Conservation (phyloP, 257 asterid species). For the Plantago ovata region DNA sequence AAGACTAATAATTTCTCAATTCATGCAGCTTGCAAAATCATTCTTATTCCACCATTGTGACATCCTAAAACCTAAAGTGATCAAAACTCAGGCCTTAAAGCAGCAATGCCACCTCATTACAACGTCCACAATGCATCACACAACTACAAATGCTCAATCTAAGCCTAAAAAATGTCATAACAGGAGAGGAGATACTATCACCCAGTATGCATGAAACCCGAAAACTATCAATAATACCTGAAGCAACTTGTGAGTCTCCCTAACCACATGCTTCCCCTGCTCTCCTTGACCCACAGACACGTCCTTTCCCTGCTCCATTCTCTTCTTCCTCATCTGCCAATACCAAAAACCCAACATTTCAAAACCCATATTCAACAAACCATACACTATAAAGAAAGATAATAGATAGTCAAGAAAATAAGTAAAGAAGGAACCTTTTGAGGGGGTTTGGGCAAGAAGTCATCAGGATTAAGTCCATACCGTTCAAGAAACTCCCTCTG, state of each 20-base stretch:
- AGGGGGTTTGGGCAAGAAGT: conserved; percentile 53
- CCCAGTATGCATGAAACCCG: not conserved
- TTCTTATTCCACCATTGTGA: too few relatives aligned
- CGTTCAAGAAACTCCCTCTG: conserved; percentile 66
- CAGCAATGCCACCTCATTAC: too few relatives aligned
- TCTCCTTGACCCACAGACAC: conserved; percentile 33
- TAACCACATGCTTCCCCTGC: conserved; percentile 37
- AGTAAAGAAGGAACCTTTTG: conserved; percentile 45
- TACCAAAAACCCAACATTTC: not conserved
- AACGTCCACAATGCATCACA: too few relatives aligned
- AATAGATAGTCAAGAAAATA: not conserved
- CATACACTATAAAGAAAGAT: too few relatives aligned
- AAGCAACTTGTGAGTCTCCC: conserved; percentile 95
- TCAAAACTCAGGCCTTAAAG: too few relatives aligned
- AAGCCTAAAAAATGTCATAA: too few relatives aligned
- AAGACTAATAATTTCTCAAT: too few relatives aligned
- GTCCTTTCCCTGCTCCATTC: conserved; percentile 30
- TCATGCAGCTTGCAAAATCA: too few relatives aligned
- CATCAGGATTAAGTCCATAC: conserved; percentile 79
- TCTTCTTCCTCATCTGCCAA: conserved; percentile 55
- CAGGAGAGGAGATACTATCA: not conserved
- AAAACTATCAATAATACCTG: conserved; percentile 50
- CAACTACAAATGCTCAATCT: too few relatives aligned
- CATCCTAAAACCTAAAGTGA: too few relatives aligned
- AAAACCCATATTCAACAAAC: not conserved